Base-by-base conservation (phyloP, 1,139 yeast genomes). In the Yamadazyma membranifaciens region DNA sequence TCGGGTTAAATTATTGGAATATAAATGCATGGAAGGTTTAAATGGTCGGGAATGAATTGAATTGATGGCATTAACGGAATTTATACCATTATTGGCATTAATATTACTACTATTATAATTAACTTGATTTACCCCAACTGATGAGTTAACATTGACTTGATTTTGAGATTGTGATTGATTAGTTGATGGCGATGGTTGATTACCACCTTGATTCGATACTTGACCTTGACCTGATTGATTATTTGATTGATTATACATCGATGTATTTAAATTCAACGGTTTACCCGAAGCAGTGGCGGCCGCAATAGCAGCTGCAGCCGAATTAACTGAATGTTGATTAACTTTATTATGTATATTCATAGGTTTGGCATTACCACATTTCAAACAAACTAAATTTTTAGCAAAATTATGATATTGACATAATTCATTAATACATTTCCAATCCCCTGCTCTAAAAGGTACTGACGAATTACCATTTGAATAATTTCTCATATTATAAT, bases 361-460 rank as follows among this genome's bases (percentile, higher is more conserved):
- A 4, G 81, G 81, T 49, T 92, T 80, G 32, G 88, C 80, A 1
- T 87, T 85, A 2, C 96, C 95, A 65, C 97, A 89, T 57, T 91
- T 83, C 56, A 89, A 70, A 59, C 97, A 89, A 45, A 82, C 81
- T 46, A 87, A 70, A 60, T 91, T 91, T 56, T 91, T 89, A 6
- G 97, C 97, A 73, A 91, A 91, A 60, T 91, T 91, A 62, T 91
- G 97, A 59, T 89, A 91, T 37, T 81, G 75, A 60, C 97, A 91
- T 28, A 79, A 73, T 41, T 85, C 94, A 48, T 75, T 78, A 25
- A 77, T 67, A 68, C 97, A 89, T 60, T 88, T 89, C 97, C 97
- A 91, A 62, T 91, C 98, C 36, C 98, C 97, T 2, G 97, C 97
- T 54, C 97, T 78, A 63, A 91, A 91, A 12, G 97, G 97, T 10